Conservation (phyloP, 2,329 filamentous ascomycete species). For the Emergomyces orientalis region DNA sequence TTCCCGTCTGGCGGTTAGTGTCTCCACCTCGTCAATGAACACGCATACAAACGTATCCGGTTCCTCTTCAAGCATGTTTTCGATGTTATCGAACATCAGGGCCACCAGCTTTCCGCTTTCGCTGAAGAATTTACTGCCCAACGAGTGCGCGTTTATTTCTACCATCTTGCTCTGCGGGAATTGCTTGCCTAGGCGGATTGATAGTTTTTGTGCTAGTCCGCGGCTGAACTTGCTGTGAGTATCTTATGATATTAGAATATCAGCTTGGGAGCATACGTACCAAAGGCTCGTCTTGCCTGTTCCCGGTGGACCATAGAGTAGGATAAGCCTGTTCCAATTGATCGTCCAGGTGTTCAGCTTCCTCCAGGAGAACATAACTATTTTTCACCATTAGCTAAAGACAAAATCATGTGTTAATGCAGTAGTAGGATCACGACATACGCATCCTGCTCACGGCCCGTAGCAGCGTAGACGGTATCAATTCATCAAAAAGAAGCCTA, state of each 20-base stretch:
- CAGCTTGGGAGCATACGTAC: slow-evolving; percentile 11
- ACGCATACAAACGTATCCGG: slow-evolving; percentile 36
- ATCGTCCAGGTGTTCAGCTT: slow-evolving; percentile 31
- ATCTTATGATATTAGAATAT: not conserved
- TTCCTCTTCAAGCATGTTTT: slow-evolving; percentile 29
- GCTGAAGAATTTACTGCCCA: slow-evolving; percentile 42
- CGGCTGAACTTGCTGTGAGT: slow-evolving; percentile 22
- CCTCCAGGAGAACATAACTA: slow-evolving; percentile 26
- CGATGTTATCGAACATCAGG: slow-evolving; percentile 37
- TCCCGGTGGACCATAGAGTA: slow-evolving; percentile 87
- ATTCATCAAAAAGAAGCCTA: slow-evolving; percentile 37
- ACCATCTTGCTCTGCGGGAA: slow-evolving; percentile 36
- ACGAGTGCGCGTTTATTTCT: slow-evolving; percentile 38
- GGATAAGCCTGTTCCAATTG: slow-evolving; percentile 49
- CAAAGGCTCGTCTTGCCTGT: slow-evolving; percentile 62
- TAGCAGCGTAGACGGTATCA: slow-evolving; percentile 35
- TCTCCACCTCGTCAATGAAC: slow-evolving; percentile 45
- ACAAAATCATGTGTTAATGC: not conserved
- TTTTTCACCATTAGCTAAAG: not conserved
- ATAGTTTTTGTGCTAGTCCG: slow-evolving; percentile 42
- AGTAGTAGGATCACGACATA: slow-evolving; percentile 12
- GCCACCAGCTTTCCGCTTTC: slow-evolving; percentile 40
- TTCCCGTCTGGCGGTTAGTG: slow-evolving; percentile 38
- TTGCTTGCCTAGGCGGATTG: slow-evolving; percentile 37
- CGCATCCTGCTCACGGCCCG: slow-evolving; percentile 34